Evolutionary conservation across 2,329 filamentous ascomycete species (phyloP).

Genomic region (Canariomyces notabilis): DNA sequence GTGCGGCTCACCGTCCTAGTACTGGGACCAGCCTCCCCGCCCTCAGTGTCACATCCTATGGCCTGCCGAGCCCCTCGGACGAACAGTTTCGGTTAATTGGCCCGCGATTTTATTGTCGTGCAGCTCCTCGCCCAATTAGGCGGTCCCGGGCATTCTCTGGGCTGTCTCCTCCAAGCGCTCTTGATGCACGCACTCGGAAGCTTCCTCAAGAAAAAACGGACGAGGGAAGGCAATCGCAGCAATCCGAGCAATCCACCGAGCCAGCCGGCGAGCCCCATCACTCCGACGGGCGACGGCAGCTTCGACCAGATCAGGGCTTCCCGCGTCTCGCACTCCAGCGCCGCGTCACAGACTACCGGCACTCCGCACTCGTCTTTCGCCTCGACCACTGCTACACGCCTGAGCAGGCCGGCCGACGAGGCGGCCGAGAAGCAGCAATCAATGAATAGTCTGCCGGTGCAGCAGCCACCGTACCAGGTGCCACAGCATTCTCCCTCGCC

Average conservation of each 20-base stretch:
- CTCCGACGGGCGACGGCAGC: constrained; percentile 50
- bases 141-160: constrained; percentile 23
- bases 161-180: constrained; percentile 21
- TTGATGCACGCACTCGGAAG: constrained; percentile 58
- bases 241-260: constrained; percentile 49
- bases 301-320: constrained; percentile 42
- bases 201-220: constrained; percentile 98
- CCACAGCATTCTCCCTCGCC: constrained; percentile 34
- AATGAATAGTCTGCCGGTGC: constrained; percentile 32
- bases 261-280: constrained; percentile 60
- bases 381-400: constrained; percentile 27
- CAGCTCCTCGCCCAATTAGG: constrained; percentile 22
- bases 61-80: constrained; percentile 13
- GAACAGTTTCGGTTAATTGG: constrained; percentile 20
- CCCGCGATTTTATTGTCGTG: constrained; percentile 22
- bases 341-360: constrained; percentile 20
- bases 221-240: constrained; percentile 64
- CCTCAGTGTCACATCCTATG: constrained; percentile 10
- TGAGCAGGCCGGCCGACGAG: constrained; percentile 29
- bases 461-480: constrained; percentile 28
- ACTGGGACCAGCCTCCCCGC: not conserved
- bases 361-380: constrained; percentile 23
- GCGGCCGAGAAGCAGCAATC: constrained; percentile 21
- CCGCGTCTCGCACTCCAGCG: constrained; percentile 26
- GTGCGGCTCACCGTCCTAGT: not conserved